Conservation (phyloP, 495 filamentous ascomycete species). For the Pseudevernia furfuracea region DNA sequence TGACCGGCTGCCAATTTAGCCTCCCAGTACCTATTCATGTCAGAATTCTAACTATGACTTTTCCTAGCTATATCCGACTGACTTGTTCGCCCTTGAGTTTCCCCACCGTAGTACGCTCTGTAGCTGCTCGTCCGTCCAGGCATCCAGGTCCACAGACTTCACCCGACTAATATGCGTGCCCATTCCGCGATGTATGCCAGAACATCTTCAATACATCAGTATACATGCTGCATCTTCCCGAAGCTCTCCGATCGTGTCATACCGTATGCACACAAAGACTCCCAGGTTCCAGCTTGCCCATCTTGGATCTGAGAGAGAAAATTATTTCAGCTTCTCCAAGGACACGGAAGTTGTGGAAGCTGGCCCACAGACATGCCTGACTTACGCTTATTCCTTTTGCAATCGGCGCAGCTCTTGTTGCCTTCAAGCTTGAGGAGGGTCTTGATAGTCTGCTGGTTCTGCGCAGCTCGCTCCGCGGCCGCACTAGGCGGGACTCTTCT, state of each 20-base stretch:
- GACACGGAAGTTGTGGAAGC: background rate
- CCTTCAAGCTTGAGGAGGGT: constrained; percentile 80
- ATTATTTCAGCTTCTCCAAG: constrained; percentile 13
- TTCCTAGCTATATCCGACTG: constrained; percentile 22
- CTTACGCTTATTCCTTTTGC: constrained; percentile 96
- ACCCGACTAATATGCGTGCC: constrained; percentile 97
- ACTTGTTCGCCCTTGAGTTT: constrained; percentile 92
- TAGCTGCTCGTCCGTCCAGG: constrained; percentile 97
- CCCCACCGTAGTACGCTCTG: constrained; percentile 90
- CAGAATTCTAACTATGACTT: constrained; percentile 13
- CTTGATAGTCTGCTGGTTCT: constrained; percentile 88
- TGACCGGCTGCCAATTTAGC: constrained; percentile 85
- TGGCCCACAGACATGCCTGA: constrained; percentile 9
- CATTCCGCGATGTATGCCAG: constrained; percentile 96
- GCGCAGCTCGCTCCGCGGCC: constrained; percentile 73
- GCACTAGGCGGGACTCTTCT: constrained; percentile 67
- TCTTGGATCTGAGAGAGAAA: constrained; percentile 66
- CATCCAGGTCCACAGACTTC: constrained; percentile 94
- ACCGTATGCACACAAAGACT: constrained; percentile 92
- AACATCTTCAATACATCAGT: constrained; percentile 49
- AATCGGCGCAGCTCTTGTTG: constrained; percentile 96
- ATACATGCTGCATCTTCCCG: background rate
- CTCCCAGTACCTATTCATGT: constrained; percentile 73
- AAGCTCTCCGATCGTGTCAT: background rate
- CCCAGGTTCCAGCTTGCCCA: constrained; percentile 98